Percentiles rank a stretch among this genome's conserved stretches.
Evolutionary conservation across 2,329 filamentous ascomycete genomes (phyloP).

Genomic region (Penicillium sp.): DNA sequence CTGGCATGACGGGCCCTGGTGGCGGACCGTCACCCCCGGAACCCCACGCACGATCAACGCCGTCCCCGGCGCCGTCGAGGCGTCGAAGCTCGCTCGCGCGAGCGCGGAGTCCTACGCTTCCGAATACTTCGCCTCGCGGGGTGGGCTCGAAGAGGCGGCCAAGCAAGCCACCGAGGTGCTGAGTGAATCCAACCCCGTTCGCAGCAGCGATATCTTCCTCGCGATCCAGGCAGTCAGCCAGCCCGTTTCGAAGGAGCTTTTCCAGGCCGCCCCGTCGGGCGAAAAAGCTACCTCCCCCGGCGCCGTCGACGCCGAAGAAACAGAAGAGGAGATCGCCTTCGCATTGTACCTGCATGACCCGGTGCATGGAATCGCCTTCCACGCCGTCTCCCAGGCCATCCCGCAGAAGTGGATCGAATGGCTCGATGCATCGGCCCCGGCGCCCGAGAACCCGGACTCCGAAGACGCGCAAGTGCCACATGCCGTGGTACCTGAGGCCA

Average conservation of each 20-base stretch:
- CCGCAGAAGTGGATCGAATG: conserved; percentile 85
- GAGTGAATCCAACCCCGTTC: conserved; percentile 81
- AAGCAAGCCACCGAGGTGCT: conserved; percentile 74
- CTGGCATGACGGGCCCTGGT: conserved; percentile 97
- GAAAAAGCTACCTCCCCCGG: conserved; percentile 33
- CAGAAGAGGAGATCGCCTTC: conserved; percentile 65
- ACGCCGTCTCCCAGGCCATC: conserved; percentile 75
- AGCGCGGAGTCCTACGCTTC: conserved; percentile 82
- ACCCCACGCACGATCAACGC: conserved; percentile 71
- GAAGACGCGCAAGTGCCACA: conserved; percentile 36
- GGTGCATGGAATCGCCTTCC: conserved; percentile 84
- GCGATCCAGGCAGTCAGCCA: conserved; percentile 83
- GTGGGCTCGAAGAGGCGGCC: conserved; percentile 76
- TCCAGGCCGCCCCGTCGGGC: conserved; percentile 55
- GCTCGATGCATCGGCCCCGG: conserved; percentile 68
- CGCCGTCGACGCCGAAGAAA: conserved; percentile 37
- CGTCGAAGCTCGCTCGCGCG: conserved; percentile 85
- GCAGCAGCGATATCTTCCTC: conserved; percentile 91
- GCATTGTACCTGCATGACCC: conserved; percentile 81
- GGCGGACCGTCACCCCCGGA: conserved; percentile 62
- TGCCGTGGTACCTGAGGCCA: conserved; percentile 68
- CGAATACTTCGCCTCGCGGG: conserved; percentile 76
- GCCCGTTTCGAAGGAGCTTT: conserved; percentile 63
- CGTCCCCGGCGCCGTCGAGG: conserved; percentile 77
- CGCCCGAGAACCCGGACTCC: conserved; percentile 40